phyloP scores from a whole-genome alignment of 371 early-diverging fungal species.

The Mortierella sp. region DNA sequence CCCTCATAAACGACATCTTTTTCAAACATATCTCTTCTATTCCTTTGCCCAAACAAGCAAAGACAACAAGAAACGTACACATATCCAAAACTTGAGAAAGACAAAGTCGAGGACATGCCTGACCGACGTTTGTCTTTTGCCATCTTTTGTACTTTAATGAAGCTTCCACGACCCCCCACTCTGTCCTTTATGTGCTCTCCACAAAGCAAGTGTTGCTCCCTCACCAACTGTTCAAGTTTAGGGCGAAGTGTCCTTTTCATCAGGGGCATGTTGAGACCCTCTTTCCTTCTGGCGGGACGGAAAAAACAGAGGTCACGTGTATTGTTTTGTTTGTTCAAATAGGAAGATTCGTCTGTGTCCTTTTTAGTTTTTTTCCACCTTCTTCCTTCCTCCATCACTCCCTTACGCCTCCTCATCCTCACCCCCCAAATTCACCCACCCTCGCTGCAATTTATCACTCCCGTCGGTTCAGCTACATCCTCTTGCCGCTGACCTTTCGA shows the following conservation, averaged over 20 bases:
- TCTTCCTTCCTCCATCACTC: constrained; percentile 9
- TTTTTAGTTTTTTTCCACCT: not conserved
- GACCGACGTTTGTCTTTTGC: not conserved
- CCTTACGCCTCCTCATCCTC: constrained; percentile 6
- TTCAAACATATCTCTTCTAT: no score
- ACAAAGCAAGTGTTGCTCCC: no score
- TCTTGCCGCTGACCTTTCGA: not conserved
- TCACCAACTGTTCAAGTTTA: no score
- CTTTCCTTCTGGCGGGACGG: no score
- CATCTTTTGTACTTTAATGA: constrained; percentile 4
- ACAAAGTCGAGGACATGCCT: not conserved
- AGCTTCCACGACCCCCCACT: no score
- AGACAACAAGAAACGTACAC: not conserved
- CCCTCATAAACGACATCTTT: constrained; percentile 10
- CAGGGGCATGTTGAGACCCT: not conserved
- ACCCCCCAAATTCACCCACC: constrained; percentile 6
- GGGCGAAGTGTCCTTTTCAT: not conserved
- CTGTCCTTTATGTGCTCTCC: no score
- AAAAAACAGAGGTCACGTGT: not conserved
- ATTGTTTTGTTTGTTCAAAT: constrained; percentile 15
- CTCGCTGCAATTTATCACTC: constrained; percentile 9
- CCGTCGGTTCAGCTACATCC: not conserved
- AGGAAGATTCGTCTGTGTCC: not conserved
- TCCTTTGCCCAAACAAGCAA: no score
- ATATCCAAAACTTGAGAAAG: constrained; percentile 1